These are phyloP conservation scores for Leccinum pseudoinsigne DNA, from an alignment of 1,284 basidiomycete species.

Conservation along the genomic window DNA sequence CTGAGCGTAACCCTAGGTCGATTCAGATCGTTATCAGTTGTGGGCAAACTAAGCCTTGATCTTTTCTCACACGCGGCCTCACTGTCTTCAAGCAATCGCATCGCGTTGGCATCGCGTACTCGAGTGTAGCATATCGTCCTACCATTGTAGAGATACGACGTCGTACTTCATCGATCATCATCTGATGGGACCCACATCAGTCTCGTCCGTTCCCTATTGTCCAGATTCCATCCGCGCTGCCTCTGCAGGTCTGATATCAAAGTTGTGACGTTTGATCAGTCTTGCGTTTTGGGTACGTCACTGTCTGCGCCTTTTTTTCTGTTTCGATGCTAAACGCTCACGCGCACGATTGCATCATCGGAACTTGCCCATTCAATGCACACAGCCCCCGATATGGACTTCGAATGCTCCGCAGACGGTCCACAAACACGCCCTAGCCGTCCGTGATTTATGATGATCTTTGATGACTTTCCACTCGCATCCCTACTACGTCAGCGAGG, in stretches of 20 bases:
- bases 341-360: no score
- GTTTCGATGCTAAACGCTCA: neutral
- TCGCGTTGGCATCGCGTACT: no score
- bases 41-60: neutral
- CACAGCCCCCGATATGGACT: neutral
- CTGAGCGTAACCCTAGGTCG: neutral
- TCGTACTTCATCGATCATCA: neutral
- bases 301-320: neutral
- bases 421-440: neutral
- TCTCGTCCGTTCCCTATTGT: neutral
- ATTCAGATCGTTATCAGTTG: neutral
- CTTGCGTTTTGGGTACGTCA: neutral
- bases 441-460: neutral
- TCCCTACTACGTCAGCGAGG: neutral
- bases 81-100: no score
- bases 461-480: neutral
- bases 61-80: neutral
- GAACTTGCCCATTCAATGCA: neutral
- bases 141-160: neutral
- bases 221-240: neutral
- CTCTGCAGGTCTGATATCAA: neutral
- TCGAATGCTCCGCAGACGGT: neutral
- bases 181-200: neutral
- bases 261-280: neutral
- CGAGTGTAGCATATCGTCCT: no score